Evolutionary conservation across 1,139 yeast species (phyloP), one percentile per base, ranked within the genome.

Genomic region (Geotrichum cucujoidarum): DNA sequence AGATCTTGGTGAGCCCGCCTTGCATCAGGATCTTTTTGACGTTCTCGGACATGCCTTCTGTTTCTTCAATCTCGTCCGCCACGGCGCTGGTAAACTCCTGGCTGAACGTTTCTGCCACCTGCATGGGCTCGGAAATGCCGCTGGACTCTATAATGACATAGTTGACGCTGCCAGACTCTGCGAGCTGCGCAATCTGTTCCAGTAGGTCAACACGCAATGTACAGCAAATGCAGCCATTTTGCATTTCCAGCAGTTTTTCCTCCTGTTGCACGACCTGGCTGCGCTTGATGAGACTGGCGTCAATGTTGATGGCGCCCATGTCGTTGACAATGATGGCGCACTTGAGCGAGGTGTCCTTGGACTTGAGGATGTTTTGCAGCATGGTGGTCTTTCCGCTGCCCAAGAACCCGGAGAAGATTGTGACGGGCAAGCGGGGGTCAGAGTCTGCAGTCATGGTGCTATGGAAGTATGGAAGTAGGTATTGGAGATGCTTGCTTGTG

Each of bases 91-190:
- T 40, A 40, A 55, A 56, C 52, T 73, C 75, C 14, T 65, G 60
- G 1, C 75, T 68, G 53, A 73, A 73, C 0, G 77, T 73, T 54
- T 73, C 76, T 1, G 77, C 77, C 14, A 73, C 75, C 54, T 72
- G 75, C 75, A 72, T 71, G 25, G 77, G 76, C 55, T 73, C 77
- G 18, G 73, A 68, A 22, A 73, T 69, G 33, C 77, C 76, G 1
- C 76, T 70, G 10, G 72, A 65, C 54, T 73, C 77, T 39, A 73
- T 73, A 3, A 73, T 62, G 34, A 73, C 69, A 53, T 73, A 73
- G 38, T 73, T 69, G 44, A 66, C 70, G 32, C 63, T 63, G 3
- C 67, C 70, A 5, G 57, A 51, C 29, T 60, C 61, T 11, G 72
- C 72, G 18, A 73, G 59, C 2, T 58, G 45, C 3, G 70, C 69